phyloP scores from a whole-genome alignment of 169 alveolate species.

The Toxoplasma gondii region DNA sequence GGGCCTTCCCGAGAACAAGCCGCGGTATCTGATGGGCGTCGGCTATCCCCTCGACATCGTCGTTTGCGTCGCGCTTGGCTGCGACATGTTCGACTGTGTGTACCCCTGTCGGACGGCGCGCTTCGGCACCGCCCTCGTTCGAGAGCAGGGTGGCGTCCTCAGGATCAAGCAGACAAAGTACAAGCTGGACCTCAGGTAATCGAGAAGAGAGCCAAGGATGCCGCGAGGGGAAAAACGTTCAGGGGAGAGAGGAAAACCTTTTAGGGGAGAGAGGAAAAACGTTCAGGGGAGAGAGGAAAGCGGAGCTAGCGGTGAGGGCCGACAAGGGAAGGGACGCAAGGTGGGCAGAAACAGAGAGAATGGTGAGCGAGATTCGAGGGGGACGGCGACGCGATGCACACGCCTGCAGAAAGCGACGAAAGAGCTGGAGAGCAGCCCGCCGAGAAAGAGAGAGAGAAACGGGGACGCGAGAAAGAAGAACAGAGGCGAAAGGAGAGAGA shows the following conservation, averaged over 20 bases:
- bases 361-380: too few species aligned
- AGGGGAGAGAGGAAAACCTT: too few species aligned
- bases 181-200: not conserved
- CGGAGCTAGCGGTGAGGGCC: too few species aligned
- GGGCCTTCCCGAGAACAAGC: conserved; percentile 75
- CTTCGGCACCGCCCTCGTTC: conserved; percentile 95
- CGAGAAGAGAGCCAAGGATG: not conserved
- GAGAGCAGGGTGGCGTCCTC: not conserved
- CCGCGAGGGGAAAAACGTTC: not conserved
- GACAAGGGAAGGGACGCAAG: too few species aligned
- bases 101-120: conserved; percentile 99
- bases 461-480: too few species aligned
- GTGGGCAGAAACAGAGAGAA: too few species aligned
- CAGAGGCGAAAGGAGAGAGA: too few species aligned
- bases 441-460: too few species aligned
- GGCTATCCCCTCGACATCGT: conserved; percentile 97
- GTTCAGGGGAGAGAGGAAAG: not conserved
- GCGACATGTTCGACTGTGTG: conserved; percentile 99
- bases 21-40: conserved; percentile 98
- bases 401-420: too few species aligned
- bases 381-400: too few species aligned
- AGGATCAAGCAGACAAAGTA: not conserved
- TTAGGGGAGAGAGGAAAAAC: too few species aligned
- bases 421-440: too few species aligned
- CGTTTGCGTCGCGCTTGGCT: conserved; percentile 97